Percentiles rank a stretch among this genome's conserved stretches.
Conservation (phyloP, 177 flowering plant species). For the Vitis hybrid region DNA sequence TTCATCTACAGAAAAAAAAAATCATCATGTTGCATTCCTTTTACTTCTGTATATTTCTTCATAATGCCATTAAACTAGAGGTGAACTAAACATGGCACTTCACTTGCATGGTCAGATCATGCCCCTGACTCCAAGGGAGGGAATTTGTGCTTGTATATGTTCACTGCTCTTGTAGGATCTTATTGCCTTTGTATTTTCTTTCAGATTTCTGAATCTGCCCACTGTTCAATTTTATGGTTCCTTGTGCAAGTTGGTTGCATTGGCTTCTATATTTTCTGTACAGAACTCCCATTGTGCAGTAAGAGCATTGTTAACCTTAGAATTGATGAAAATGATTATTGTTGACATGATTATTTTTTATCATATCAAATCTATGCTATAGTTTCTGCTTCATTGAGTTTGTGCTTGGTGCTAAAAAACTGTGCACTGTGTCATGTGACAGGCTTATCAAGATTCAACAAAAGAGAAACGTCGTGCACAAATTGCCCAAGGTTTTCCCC, state of each 20-base stretch:
- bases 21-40: no score
- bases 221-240: neutral
- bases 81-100: no score
- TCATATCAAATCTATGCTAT: neutral
- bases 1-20: no score
- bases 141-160: no score
- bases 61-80: no score
- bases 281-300: neutral
- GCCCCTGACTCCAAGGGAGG: no score
- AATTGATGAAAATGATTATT: neutral
- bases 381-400: neutral
- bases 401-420: neutral
- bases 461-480: conserved; percentile 97
- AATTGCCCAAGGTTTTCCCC: conserved; percentile 91
- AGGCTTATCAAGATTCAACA: conserved; percentile 96
- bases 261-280: conserved; percentile 11
- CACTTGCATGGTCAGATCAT: no score
- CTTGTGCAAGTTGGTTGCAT: conserved; percentile 15
- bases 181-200: no score
- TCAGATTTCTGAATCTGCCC: no score
- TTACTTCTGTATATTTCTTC: no score
- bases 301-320: neutral
- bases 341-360: neutral
- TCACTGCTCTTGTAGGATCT: no score
- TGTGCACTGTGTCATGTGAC: conserved; percentile 7